phyloP scores from a whole-genome alignment of 169 alveolate genomes.

The Miamiensis avidus region DNA sequence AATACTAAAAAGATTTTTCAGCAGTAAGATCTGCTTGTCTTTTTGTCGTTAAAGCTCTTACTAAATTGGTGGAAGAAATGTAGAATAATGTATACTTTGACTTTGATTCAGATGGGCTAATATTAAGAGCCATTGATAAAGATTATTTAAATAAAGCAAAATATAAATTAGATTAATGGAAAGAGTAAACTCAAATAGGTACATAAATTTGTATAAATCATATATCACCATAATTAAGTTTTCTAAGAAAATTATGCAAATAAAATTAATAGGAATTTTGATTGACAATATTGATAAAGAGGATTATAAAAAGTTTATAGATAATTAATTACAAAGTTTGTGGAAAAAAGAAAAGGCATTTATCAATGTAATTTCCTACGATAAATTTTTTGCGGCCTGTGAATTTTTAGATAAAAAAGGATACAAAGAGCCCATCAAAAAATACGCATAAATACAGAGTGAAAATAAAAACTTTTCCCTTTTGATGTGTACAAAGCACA shows the following conservation, averaged over 20 bases:
- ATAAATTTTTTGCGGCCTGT: constrained; percentile 18
- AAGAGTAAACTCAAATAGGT: constrained; percentile 7
- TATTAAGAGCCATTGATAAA: constrained; percentile 24
- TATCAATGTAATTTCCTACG: constrained; percentile 19
- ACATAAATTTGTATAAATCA: no score
- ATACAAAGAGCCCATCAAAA: constrained; percentile 3
- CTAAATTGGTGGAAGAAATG: constrained; percentile 19
- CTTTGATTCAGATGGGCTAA: constrained; percentile 13
- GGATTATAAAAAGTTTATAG: constrained; percentile 23
- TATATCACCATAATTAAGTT: neutral
- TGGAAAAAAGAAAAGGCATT: constrained; percentile 16
- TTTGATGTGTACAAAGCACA: constrained; percentile 23
- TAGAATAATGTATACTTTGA: constrained; percentile 16
- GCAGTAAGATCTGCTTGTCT: constrained; percentile 26
- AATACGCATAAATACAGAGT: constrained; percentile 4
- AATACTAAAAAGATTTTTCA: constrained; percentile 15
- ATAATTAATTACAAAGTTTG: neutral
- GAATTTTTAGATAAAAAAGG: constrained; percentile 25
- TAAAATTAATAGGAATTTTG: constrained; percentile 6
- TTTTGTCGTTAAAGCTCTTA: constrained; percentile 19
- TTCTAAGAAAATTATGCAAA: no score
- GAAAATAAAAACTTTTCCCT: constrained; percentile 22
- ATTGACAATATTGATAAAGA: constrained; percentile 12
- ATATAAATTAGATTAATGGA: constrained; percentile 22
- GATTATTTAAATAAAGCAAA: constrained; percentile 7